Percentiles rank a stretch among this genome's conserved stretches.
Conservation (phyloP, 1,139 yeast species). For the Taiozyma onychis region DNA sequence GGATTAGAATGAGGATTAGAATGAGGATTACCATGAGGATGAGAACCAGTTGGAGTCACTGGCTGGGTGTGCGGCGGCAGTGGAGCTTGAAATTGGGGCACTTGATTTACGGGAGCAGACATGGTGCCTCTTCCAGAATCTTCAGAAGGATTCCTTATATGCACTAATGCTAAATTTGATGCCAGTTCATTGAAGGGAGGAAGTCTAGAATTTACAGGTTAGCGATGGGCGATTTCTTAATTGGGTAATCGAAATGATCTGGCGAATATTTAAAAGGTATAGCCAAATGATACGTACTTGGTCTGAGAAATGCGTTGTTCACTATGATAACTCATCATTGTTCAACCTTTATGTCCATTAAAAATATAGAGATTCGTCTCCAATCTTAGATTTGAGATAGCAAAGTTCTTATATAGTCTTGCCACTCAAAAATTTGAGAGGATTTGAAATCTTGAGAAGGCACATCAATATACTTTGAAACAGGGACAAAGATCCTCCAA, state of each 20-base stretch:
- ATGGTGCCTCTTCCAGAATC: background rate
- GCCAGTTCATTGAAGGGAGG: constrained; percentile 23
- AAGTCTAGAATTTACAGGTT: constrained; percentile 13
- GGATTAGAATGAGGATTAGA: background rate
- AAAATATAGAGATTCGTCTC: background rate
- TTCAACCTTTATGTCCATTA: background rate
- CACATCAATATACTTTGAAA: background rate
- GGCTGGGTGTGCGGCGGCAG: background rate
- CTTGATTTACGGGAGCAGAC: background rate
- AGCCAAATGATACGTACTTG: constrained; percentile 5
- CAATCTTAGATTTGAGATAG: background rate
- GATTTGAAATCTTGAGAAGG: background rate
- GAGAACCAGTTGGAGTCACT: background rate
- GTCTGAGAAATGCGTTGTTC: constrained; percentile 3
- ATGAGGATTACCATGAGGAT: background rate
- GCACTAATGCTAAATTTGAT: constrained; percentile 7
- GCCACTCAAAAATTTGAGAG: background rate
- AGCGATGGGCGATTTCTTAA: background rate
- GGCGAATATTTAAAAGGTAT: background rate
- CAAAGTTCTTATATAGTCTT: background rate
- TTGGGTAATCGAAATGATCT: constrained; percentile 6
- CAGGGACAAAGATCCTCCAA: background rate
- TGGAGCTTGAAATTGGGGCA: background rate
- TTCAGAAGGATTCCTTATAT: background rate
- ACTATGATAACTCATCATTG: constrained; percentile 11